Conservation (phyloP, 257 asterid genomes). For the Solanum pennellii region DNA sequence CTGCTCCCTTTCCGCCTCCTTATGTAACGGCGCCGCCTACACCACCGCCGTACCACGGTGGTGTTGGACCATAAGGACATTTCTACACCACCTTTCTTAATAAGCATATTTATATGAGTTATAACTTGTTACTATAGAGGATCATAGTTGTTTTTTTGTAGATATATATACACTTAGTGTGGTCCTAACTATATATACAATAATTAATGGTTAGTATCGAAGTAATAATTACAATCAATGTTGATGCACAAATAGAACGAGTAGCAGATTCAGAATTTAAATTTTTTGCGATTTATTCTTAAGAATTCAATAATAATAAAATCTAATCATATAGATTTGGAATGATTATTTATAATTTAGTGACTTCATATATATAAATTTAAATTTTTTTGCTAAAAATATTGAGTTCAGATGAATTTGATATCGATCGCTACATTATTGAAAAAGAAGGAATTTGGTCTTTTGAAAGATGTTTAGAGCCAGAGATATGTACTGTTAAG, state of each 20-base stretch:
- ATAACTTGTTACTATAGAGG: neutral
- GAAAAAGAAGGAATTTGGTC: conserved; percentile 1
- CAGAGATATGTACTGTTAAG: neutral
- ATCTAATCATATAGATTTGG: neutral
- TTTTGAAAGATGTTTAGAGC: conserved; percentile 22
- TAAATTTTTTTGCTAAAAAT: neutral
- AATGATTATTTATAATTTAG: neutral
- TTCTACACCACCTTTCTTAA: conserved; percentile 16
- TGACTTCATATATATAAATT: neutral
- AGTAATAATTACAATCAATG: conserved; percentile 23
- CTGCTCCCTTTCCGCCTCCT: conserved; percentile 36
- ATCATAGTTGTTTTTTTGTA: neutral
- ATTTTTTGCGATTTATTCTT: fast-evolving
- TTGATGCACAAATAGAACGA: neutral
- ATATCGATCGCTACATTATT: neutral
- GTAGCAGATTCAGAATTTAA: neutral
- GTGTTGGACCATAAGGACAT: conserved; percentile 33
- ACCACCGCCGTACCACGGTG: conserved; percentile 33
- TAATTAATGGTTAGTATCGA: conserved; percentile 26
- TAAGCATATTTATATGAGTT: conserved; percentile 16
- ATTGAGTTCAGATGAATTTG: neutral
- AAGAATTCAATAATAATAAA: neutral
- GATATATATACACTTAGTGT: neutral
- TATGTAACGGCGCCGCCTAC: conserved; percentile 19
- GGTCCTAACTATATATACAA: neutral